These are phyloP conservation scores for Camelina laxa DNA, from an alignment of 345 rosid species.

Conservation along the genomic window DNA sequence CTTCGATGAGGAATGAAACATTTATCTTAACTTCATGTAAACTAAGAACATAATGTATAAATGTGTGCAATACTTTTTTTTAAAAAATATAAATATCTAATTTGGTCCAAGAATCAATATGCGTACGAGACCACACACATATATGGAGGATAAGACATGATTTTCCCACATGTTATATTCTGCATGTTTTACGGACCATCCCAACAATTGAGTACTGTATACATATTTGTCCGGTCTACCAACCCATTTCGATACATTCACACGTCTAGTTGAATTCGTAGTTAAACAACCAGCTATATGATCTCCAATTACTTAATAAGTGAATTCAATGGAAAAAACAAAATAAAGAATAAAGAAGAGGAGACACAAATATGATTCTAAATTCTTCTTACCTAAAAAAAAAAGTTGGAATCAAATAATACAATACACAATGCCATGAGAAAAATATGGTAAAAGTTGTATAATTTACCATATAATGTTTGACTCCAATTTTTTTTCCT, in stretches of 20 bases:
- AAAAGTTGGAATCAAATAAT: slow-evolving; percentile 2
- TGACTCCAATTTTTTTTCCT: not conserved
- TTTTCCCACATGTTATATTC: not conserved
- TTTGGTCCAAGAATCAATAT: not conserved
- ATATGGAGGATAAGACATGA: not conserved
- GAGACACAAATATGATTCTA: not conserved
- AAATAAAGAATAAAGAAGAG: too few relatives aligned
- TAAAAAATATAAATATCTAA: not conserved
- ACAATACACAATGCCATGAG: not conserved
- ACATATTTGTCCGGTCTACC: not conserved
- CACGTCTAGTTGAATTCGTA: not conserved
- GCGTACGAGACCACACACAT: not conserved
- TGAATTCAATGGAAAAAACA: not conserved
- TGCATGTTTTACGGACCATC: not conserved
- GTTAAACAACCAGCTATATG: not conserved
- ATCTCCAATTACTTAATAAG: not conserved
- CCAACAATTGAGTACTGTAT: not conserved
- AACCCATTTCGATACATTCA: not conserved
- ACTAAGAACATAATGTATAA: not conserved
- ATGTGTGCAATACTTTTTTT: not conserved
- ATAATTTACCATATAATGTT: not conserved
- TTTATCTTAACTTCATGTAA: too few relatives aligned
- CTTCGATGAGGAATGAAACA: not conserved
- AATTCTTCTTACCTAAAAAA: not conserved
- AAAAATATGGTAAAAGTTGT: not conserved